Evolutionary conservation across 192 early-diverging fungal genomes (phyloP).

Genomic region (Kickxella alabastrina): DNA sequence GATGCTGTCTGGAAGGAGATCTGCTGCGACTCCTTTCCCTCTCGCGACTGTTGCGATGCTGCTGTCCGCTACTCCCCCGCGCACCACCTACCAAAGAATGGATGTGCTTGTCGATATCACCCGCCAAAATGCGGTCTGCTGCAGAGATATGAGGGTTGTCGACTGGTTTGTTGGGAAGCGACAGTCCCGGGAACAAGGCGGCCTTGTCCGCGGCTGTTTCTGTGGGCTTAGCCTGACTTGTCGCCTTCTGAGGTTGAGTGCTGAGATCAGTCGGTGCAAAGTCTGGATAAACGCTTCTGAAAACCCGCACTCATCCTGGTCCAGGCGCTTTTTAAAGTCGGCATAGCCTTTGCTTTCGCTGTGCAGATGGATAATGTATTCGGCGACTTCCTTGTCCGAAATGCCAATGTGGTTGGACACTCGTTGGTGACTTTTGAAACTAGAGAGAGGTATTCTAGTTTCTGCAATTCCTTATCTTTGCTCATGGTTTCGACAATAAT

Average conservation of each 20-base stretch:
- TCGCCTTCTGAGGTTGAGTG: constrained; percentile 65
- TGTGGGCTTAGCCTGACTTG: constrained; percentile 9
- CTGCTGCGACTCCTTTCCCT: constrained; percentile 22
- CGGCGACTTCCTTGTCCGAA: constrained; percentile 85
- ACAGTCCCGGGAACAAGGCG: constrained; percentile 75
- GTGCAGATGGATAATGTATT: constrained; percentile 89
- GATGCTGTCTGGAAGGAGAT: constrained; percentile 9
- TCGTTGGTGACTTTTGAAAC: constrained; percentile 89
- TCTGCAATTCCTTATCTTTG: constrained; percentile 52
- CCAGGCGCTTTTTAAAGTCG: constrained; percentile 66
- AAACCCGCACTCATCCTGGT: constrained; percentile 76
- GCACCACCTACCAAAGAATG: constrained; percentile 21
- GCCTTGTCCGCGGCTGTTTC: constrained; percentile 57
- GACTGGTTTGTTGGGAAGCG: constrained; percentile 31
- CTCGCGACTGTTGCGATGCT: constrained; percentile 8
- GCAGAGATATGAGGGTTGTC: background rate
- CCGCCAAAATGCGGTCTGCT: constrained; percentile 22
- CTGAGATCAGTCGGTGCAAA: constrained; percentile 82
- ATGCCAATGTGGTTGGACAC: constrained; percentile 88
- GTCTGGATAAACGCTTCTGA: constrained; percentile 75
- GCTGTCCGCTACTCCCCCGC: background rate
- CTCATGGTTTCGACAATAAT: constrained; percentile 11
- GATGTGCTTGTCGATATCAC: constrained; percentile 37
- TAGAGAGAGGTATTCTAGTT: constrained; percentile 84
- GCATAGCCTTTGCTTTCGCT: constrained; percentile 57